Percentiles rank a stretch among this genome's conserved stretches.
Evolutionary conservation across 202 grass and related monocot species (phyloP).

Genomic region (Carex arenaria): DNA sequence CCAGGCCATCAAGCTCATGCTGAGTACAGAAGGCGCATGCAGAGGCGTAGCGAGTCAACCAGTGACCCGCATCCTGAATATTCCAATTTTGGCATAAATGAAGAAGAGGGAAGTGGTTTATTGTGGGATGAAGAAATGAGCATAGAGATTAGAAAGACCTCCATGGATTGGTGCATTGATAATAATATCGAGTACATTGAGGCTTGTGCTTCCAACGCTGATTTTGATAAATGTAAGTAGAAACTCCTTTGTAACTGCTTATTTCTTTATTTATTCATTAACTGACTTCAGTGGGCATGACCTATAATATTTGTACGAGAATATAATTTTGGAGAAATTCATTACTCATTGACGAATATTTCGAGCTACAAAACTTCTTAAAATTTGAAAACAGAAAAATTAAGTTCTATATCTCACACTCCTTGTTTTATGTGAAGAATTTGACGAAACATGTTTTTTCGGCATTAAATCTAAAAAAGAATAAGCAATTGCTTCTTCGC

Average conservation of each 20-base stretch:
- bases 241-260: background rate
- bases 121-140: constrained; percentile 61
- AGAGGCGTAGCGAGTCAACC: constrained; percentile 49
- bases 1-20: constrained; percentile 63
- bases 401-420: too few species aligned
- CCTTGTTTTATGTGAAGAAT: background rate
- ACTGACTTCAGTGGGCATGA: background rate
- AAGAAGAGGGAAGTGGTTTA: constrained; percentile 71
- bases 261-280: background rate
- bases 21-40: constrained; percentile 65
- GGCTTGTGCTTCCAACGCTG: constrained; percentile 69
- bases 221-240: constrained; percentile 90
- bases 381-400: background rate
- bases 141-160: constrained; percentile 52
- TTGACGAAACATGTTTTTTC: background rate
- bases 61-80: constrained; percentile 64
- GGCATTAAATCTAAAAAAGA: constrained; percentile 4
- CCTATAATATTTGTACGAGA: background rate
- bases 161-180: constrained; percentile 56
- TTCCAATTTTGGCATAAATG: constrained; percentile 69
- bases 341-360: background rate
- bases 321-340: background rate
- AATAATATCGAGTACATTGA: constrained; percentile 87
- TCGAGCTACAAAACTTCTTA: background rate
- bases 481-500: background rate